A percentile compares a stretch with the other conserved stretches of the same genome.
These are phyloP conservation scores for Turnera subulata DNA, from an alignment of 345 rosid genomes.

Conservation along the genomic window DNA sequence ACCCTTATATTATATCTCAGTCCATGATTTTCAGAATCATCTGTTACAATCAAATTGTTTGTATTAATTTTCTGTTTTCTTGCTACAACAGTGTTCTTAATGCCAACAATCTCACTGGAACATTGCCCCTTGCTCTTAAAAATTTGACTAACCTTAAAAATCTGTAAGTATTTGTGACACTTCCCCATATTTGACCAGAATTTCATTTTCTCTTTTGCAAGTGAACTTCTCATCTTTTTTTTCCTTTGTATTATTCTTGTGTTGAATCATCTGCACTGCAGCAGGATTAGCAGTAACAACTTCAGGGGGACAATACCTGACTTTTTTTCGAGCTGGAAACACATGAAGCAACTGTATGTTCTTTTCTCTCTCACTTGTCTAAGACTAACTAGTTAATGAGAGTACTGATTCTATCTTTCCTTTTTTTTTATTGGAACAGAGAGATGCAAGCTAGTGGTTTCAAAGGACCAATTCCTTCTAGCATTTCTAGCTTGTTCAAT, in stretches of 20 bases:
- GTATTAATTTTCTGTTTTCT: not conserved
- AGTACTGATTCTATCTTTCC: not conserved
- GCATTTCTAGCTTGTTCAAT: not conserved
- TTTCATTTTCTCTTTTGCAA: too few relatives aligned
- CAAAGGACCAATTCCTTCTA: not conserved
- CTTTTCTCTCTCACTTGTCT: not conserved
- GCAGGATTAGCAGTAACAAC: conserved; percentile 16
- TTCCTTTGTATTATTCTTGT: too few relatives aligned
- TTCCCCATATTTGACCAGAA: too few relatives aligned
- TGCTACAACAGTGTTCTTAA: not conserved
- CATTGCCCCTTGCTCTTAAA: not conserved
- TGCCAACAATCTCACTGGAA: not conserved
- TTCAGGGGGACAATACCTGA: conserved; percentile 15
- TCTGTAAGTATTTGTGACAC: conserved; percentile 1
- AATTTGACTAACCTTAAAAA: not conserved
- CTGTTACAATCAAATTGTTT: too few relatives aligned
- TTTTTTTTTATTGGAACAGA: not conserved
- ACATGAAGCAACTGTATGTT: conserved; percentile 11
- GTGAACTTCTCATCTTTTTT: too few relatives aligned
- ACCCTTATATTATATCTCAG: too few relatives aligned
- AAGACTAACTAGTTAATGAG: too few relatives aligned
- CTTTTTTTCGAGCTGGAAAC: conserved; percentile 14
- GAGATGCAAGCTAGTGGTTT: conserved; percentile 4
- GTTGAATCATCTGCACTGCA: conserved; percentile 2
- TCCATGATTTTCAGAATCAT: too few relatives aligned